Evolutionary conservation across 2,329 filamentous ascomycete species (phyloP).

Genomic region (Lachnellula suecica): DNA sequence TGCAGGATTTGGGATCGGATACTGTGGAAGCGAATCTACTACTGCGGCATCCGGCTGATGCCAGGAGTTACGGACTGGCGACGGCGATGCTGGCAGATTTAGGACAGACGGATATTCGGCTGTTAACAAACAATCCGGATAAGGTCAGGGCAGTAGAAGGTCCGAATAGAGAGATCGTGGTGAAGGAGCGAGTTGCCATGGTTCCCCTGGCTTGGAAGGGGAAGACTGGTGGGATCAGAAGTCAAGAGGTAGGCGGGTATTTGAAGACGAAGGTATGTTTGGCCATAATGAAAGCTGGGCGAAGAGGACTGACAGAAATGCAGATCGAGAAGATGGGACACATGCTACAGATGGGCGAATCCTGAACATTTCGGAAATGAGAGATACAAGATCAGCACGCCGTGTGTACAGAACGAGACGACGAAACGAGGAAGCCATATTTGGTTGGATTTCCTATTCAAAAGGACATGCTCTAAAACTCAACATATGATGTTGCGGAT

Average conservation of each 20-base stretch:
- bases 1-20: constrained; percentile 95
- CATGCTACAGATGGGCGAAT: constrained; percentile 58
- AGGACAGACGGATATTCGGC: constrained; percentile 72
- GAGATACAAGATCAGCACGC: background rate
- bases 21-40: constrained; percentile 95
- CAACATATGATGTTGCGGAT: too few species aligned
- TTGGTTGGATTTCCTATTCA: too few species aligned
- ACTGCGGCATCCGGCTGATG: constrained; percentile 89
- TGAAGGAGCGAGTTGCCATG: constrained; percentile 92
- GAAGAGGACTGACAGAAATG: constrained; percentile 2
- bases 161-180: constrained; percentile 80
- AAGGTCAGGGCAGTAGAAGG: constrained; percentile 95
- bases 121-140: constrained; percentile 96
- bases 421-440: too few species aligned
- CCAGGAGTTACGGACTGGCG: constrained; percentile 91
- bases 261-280: constrained; percentile 82
- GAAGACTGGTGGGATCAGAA: constrained; percentile 72
- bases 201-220: constrained; percentile 92
- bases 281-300: too few species aligned
- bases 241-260: constrained; percentile 90
- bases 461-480: too few species aligned
- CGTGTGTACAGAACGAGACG: background rate
- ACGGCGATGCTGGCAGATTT: constrained; percentile 92
- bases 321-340: constrained; percentile 89
- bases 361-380: constrained; percentile 8